Base-by-base conservation (phyloP, 78 protist species). In the Dictyostelium intermedium region DNA sequence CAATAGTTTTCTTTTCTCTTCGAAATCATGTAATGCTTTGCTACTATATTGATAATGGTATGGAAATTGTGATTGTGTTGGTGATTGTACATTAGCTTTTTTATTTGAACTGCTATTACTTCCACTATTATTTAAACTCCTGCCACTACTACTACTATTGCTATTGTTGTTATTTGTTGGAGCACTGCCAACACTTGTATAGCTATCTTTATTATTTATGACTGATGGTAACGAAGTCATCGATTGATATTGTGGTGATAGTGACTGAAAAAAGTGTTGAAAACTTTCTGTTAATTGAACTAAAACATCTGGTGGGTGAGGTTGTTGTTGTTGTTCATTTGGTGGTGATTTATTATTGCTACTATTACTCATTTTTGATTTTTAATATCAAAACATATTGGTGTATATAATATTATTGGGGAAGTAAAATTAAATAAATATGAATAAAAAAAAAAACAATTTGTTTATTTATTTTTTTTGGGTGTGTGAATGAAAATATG, bases 11-110 rank as follows among this genome's bases (percentile, higher is more conserved):
- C 94, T 69, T 20, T 81, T 56, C 5, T 89, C 87, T 25, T 89
- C 94, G 1, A 89, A 47, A 2, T 89, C 94, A 74, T 87, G 39
- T 39, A 87, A 41, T 66, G 85, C 83, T 32, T 87, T 87, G 7
- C 60, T 82, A 45, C 74, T 43, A 32, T 87, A 76, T 37, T 86
- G 92, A 77, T 86, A 86, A 70, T 73, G 81, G 8, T 56, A 47
- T 53, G 92, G 92, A 34, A 86, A 86, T 74, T 73, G 83, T 27
- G 82, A 77, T 77, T 37, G 50, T 35, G 32, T n/a, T 77, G 50
- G 61, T 77, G 50, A 41, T 41, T 43, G 63, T 39, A 20, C 2
- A 18, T 66, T 66, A 11, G 6, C 35, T 27, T 66, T 66, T 27
- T 23, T 66, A 27, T 73, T 73, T 32, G 41, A 27, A 72, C 41